These are phyloP conservation scores for Podaxis rugospora DNA, from an alignment of 768 basidiomycete species.

Conservation along the genomic window DNA sequence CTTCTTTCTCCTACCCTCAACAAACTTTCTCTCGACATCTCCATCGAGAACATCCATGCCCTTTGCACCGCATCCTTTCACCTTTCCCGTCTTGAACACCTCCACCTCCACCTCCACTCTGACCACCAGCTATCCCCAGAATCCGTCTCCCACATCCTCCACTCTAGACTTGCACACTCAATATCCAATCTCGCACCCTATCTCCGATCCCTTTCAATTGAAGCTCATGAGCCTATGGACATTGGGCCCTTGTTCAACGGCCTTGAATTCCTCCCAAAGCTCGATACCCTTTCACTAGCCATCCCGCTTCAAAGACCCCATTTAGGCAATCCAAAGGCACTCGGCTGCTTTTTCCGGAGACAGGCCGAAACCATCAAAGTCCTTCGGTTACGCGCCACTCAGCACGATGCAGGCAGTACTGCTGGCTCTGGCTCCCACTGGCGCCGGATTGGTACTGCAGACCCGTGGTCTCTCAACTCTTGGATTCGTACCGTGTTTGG, in stretches of 20 bases:
- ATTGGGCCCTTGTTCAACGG: slow-evolving; percentile 36
- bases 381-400: slow-evolving; percentile 38
- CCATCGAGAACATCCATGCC: slow-evolving; percentile 35
- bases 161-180: slow-evolving; percentile 32
- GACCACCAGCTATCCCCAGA: slow-evolving; percentile 24
- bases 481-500: slow-evolving; percentile 24
- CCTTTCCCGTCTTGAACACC: slow-evolving; percentile 32
- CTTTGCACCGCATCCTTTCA: slow-evolving; percentile 27
- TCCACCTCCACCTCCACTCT: slow-evolving; percentile 38
- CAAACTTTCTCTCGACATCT: slow-evolving; percentile 38
- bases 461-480: slow-evolving; percentile 28
- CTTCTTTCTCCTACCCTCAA: slow-evolving; percentile 23
- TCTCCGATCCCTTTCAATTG: slow-evolving; percentile 34
- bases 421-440: background rate
- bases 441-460: slow-evolving; percentile 23
- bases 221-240: slow-evolving; percentile 42
- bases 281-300: slow-evolving; percentile 32
- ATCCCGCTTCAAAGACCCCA: slow-evolving; percentile 37
- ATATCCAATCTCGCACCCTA: slow-evolving; percentile 31
- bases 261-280: slow-evolving; percentile 26
- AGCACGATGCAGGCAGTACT: slow-evolving; percentile 25
- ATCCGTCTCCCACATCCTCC: slow-evolving; percentile 28
- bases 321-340: slow-evolving; percentile 35
- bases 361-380: slow-evolving; percentile 30
- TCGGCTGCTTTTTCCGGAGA: slow-evolving; percentile 31